Conservation (phyloP, 257 asterid species). For the Solanum dulcamara region DNA sequence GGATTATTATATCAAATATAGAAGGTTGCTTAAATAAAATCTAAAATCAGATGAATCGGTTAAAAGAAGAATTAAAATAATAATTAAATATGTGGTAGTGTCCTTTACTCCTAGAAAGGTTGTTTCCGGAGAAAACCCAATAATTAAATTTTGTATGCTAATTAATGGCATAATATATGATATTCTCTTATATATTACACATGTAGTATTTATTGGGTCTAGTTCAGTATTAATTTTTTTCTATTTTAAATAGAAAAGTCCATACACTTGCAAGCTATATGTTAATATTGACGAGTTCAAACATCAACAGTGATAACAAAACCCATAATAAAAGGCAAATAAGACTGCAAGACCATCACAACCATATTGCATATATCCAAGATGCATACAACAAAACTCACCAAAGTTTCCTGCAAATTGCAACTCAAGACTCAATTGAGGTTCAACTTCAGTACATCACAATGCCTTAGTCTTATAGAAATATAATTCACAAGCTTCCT, state of each 20-base stretch:
- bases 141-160: too few relatives aligned
- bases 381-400: not conserved
- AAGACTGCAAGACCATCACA: not conserved
- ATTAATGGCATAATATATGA: too few relatives aligned
- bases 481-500: not conserved
- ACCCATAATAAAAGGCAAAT: not conserved
- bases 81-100: not conserved
- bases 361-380: not conserved
- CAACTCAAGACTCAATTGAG: not conserved
- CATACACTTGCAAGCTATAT: too few relatives aligned
- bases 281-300: not conserved
- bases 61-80: not conserved
- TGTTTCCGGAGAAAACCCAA: too few relatives aligned
- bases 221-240: too few relatives aligned
- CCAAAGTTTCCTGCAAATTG: not conserved
- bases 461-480: not conserved
- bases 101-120: too few relatives aligned
- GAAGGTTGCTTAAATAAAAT: not conserved
- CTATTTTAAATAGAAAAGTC: too few relatives aligned
- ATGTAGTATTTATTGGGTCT: too few relatives aligned
- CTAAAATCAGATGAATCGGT: not conserved
- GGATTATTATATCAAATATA: not conserved
- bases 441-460: not conserved
- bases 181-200: too few relatives aligned
- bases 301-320: not conserved